phyloP scores from a whole-genome alignment of 768 basidiomycete genomes.

The Boletus eberwhitei region DNA sequence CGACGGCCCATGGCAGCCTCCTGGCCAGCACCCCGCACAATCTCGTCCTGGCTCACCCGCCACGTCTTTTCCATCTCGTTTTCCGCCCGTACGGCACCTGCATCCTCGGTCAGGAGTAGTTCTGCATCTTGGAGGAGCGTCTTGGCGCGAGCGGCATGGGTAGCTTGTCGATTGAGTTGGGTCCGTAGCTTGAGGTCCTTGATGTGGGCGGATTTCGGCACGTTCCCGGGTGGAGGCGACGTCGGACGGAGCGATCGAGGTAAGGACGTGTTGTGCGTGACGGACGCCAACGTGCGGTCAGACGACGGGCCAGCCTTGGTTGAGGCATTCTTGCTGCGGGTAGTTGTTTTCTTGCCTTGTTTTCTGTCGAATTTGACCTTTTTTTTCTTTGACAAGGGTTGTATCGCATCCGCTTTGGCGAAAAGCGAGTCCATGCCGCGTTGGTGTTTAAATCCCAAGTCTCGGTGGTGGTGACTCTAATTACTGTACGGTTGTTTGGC shows the following conservation, averaged over 20 bases:
- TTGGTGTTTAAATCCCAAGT: neutral
- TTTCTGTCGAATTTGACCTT: constrained; percentile 26
- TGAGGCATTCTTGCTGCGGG: constrained; percentile 3
- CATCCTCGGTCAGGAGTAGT: constrained; percentile 63
- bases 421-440: constrained; percentile 61
- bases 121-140: constrained; percentile 67
- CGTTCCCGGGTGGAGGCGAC: constrained; percentile 43
- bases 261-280: constrained; percentile 54
- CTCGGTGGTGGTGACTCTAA: neutral
- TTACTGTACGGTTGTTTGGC: constrained; percentile 12
- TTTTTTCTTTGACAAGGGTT: constrained; percentile 45
- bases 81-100: constrained; percentile 73
- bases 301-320: constrained; percentile 24
- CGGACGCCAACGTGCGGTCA: constrained; percentile 56
- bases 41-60: constrained; percentile 80
- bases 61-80: constrained; percentile 85
- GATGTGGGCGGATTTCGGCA: constrained; percentile 56
- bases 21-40: constrained; percentile 57
- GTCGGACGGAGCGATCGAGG: constrained; percentile 66
- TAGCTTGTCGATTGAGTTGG: constrained; percentile 59
- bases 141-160: constrained; percentile 60
- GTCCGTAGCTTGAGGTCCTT: constrained; percentile 74
- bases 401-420: constrained; percentile 61
- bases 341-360: constrained; percentile 23
- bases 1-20: constrained; percentile 75